Evolutionary conservation across 164 flowering plant genomes (phyloP), one percentile per base, ranked within the genome.

Genomic region (Magnolia officinalis): DNA sequence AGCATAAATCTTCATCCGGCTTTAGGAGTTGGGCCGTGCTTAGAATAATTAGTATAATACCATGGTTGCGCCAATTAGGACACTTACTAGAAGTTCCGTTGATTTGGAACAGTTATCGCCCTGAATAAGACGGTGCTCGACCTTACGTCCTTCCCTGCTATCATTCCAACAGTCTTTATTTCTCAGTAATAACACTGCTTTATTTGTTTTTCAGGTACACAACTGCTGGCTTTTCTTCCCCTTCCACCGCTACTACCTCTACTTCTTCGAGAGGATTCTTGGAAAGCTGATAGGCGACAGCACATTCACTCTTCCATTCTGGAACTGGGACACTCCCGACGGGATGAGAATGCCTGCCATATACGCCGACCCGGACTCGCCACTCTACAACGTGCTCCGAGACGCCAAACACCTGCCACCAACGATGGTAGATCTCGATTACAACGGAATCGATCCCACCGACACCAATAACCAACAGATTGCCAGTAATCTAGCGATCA

Each of bases 141-240:
- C 29, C 29, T 26, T 1, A 1, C 29, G 29, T 26, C 2, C 29
- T 26, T 26, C 29, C 29, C 29, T 1, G 29, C 29, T 6, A 52
- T 18, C n/a, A n/a, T 69, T 21, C 72, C 78, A 26, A 26, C 29
- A 37, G 45, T 6, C 45, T 3, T 37, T 37, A 37, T 37, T 37
- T 37, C 45, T 37, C 6, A 37, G 45, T 4, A 37, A 3, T 37
- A 5, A 37, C 45, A 4, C 45, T 37, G 45, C 6, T 37, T 37
- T 37, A 5, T 37, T 37, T 37, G 45, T 20, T 4, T 14, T 75
- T 16, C 72, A 75, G 31, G 78, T 75, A 51, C 78, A 75, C 20
- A 52, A 29, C n/a, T 68, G 78, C 58, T 75, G 78, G 78, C 21
- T 75, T 65, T 75, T 75, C 78, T 52, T 75, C 52, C 78, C 78